phyloP scores from a whole-genome alignment of 371 early-diverging fungal genomes.

The Rhizopus sp. region DNA sequence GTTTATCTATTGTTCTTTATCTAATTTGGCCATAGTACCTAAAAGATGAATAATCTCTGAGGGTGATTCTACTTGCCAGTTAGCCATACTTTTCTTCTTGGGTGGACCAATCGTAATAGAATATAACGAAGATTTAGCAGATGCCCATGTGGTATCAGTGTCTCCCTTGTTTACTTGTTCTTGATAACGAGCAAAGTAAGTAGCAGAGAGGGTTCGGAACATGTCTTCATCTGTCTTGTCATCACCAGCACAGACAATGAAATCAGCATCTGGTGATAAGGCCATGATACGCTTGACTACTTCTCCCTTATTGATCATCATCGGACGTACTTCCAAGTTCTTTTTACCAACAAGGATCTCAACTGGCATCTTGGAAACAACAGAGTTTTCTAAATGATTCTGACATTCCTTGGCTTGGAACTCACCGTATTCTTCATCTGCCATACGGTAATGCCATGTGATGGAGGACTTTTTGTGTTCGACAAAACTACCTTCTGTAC shows the following conservation, averaged over 20 bases:
- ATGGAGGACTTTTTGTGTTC: conserved; percentile 83
- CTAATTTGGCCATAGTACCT: conserved; percentile 21
- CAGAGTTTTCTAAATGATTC: conserved; percentile 82
- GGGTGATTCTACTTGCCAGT: conserved; percentile 72
- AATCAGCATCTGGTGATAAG: conserved; percentile 69
- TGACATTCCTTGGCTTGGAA: conserved; percentile 92
- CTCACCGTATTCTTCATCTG: conserved; percentile 82
- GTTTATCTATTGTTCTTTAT: conserved; percentile 4
- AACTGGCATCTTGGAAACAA: conserved; percentile 85
- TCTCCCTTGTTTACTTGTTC: conserved; percentile 7
- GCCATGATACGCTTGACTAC: conserved; percentile 83
- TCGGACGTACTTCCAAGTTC: conserved; percentile 92
- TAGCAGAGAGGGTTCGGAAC: conserved; percentile 62
- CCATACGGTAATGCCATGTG: conserved; percentile 92
- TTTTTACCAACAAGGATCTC: conserved; percentile 96
- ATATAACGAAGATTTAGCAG: conserved; percentile 12
- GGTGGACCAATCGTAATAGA: conserved; percentile 76
- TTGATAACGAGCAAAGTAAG: conserved; percentile 21
- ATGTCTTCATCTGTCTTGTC: conserved; percentile 98
- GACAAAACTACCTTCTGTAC: conserved; percentile 86
- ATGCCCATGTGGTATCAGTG: conserved; percentile 11
- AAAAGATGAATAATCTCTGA: conserved; percentile 50
- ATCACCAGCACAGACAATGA: conserved; percentile 95
- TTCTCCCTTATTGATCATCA: conserved; percentile 87
- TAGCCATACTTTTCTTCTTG: conserved; percentile 79